Evolutionary conservation across 495 filamentous ascomycete genomes (phyloP), one percentile per base, ranked within the genome.

Genomic region (Penicillium diatomitis): DNA sequence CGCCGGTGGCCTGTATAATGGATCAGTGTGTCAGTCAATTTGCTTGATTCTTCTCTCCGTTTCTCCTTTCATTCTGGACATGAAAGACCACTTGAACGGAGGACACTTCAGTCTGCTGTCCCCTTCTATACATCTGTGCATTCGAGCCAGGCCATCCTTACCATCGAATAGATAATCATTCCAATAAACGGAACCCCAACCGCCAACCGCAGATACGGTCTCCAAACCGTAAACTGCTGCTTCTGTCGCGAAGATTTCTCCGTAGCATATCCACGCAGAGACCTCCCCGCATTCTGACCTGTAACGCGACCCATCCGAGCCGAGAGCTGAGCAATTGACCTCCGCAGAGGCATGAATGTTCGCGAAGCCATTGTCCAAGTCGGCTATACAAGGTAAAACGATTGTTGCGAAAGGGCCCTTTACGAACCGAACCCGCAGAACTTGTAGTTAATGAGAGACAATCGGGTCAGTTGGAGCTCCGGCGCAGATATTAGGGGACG

Each of bases 81-180:
- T 20, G 20, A 20, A 20, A 20, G 1, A 20, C 20, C 20, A 20
- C 20, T 2, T 20, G 20, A 20, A 20, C 20, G 20, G 20, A 20
- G 20, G 2, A 20, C 20, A 20, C 20, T 20, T 20, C 20, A 2
- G 20, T 20, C 20, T 20, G 20, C 20, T 20, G 20, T 20, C 20
- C 20, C 20, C 20, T 20, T 20, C 20, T 31, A 42, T 3, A 8
- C 0, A 11, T 10, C n/a, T 27, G 42, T 1, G 3, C 29, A 11
- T 27, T 42, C 4, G 27, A 9, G 28, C 28, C 5, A 6, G 6
- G 10, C 37, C 46, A 9, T 10, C 43, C 52, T 38, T 72, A 82
- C 83, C 82, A 86, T 86, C 31, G 78, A 82, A 66, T 85, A 86
- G 20, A 84, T 71, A 34, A 87, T 57, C 32, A 78, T 69, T 36